Percentiles rank a stretch among this genome's conserved stretches.
Evolutionary conservation across 208 protist species (phyloP).

Genomic region (Leishmania mexicana): DNA sequence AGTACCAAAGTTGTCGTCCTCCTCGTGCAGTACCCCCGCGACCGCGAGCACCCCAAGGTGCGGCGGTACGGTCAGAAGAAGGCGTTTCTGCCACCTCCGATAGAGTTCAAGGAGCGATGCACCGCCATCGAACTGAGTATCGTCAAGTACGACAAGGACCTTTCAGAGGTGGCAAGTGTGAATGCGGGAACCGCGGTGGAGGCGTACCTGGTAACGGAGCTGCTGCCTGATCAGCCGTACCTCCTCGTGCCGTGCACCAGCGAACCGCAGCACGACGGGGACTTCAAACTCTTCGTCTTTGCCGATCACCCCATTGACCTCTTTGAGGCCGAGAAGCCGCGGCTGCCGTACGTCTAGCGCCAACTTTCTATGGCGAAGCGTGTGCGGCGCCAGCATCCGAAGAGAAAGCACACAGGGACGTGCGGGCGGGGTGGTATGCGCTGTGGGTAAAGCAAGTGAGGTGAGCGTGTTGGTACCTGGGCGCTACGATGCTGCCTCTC

Average conservation of each 20-base stretch:
- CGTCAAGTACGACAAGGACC: conserved; percentile 57
- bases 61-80: conserved; percentile 68
- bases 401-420: neutral
- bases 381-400: neutral
- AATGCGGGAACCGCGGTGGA: conserved; percentile 53
- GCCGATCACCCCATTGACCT: conserved; percentile 73
- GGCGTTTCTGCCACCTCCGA: conserved; percentile 65
- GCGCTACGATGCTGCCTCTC: neutral
- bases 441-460: neutral
- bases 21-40: conserved; percentile 81
- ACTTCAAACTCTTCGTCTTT: conserved; percentile 89
- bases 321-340: conserved; percentile 53
- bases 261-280: conserved; percentile 69
- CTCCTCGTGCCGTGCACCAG: conserved; percentile 84
- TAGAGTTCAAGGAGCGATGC: conserved; percentile 63
- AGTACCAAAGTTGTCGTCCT: conserved; percentile 72
- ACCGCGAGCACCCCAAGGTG: conserved; percentile 70
- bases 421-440: neutral
- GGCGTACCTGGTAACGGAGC: conserved; percentile 47
- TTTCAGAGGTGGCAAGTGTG: conserved; percentile 52
- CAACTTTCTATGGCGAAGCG: no score
- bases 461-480: conserved; percentile 4
- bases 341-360: conserved; percentile 61
- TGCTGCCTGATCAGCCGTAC: conserved; percentile 59
- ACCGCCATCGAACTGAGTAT: conserved; percentile 84